Base-by-base conservation (phyloP, 2,329 filamentous ascomycete genomes). In the Fusarium sp. region DNA sequence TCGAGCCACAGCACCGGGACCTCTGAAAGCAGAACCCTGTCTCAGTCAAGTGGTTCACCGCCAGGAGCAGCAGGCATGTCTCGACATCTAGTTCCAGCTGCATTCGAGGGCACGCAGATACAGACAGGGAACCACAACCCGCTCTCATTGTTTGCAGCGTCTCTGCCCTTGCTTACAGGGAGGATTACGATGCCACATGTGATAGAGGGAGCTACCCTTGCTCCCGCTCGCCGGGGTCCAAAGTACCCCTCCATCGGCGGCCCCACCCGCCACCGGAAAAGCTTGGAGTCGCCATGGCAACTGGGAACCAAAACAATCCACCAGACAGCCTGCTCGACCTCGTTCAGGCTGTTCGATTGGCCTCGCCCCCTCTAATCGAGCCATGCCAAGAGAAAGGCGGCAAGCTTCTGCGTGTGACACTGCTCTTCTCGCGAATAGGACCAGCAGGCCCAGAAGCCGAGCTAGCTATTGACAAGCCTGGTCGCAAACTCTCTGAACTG, bases 321-420 rank as follows among this genome's bases (percentile, higher is more conserved):
- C 55, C 50, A 46, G 15, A 15, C 37, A 39, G 40, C 57, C 52
- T 39, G 10, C 16, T 43, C 30, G 40, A 43, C 27, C 39, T 60
- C 18, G 18, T 30, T 23, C 40, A 18, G 37, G 48, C 23, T 27
- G 40, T 12, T 60, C 50, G 31, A 60, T 60, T 60, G 48, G 57
- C 23, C 30, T 55, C 34, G 12, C 16, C 46, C 23, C 28, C 34
- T 55, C 48, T 37, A 9, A 46, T 60, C 41, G 57, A 40, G 39
- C 40, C 40, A 54, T 60, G 34, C 59, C 52, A 57, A 62, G 68
- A 46, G 31, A 59, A 71, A 71, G 64, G 44, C 68, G 60, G 68
- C 68, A 68, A 34, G 53, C 40, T 41, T 34, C 6, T 31, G 43
- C 34, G 36, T 47, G 54, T 50, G 27, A 53, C 52, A 52, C 47